phyloP scores from a whole-genome alignment of 2,329 filamentous ascomycete genomes.

The Grosmannia serpens region DNA sequence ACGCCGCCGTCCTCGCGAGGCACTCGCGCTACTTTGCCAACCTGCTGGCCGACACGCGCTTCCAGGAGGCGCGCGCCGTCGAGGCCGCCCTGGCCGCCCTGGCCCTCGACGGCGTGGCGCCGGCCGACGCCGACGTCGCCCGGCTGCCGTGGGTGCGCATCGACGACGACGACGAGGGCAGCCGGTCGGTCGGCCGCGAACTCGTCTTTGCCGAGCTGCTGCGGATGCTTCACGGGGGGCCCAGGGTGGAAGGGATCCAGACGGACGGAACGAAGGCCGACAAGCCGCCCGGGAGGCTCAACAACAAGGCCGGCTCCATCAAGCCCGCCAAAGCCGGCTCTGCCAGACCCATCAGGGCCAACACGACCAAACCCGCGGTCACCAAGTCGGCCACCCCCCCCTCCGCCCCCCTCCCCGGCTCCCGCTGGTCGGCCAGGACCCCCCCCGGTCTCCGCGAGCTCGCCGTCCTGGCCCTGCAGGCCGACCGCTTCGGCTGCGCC shows the following conservation, averaged over 20 bases:
- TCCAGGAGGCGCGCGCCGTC: conserved; percentile 50
- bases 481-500: conserved; percentile 62
- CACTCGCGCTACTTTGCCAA: conserved; percentile 60
- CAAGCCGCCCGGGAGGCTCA: background rate
- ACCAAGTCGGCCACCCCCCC: background rate
- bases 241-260: background rate
- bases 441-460: conserved; percentile 48
- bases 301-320: background rate
- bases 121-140: conserved; percentile 31
- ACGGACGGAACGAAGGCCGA: background rate
- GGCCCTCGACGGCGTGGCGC: conserved; percentile 30
- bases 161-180: conserved; percentile 57
- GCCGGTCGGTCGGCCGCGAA: conserved; percentile 47
- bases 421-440: conserved; percentile 19
- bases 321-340: background rate
- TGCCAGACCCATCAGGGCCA: background rate
- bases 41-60: conserved; percentile 50
- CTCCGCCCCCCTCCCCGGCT: background rate
- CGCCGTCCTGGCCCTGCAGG: conserved; percentile 56
- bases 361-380: no score
- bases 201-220: conserved; percentile 56
- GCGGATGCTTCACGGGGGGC: conserved; percentile 46
- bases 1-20: conserved; percentile 41
- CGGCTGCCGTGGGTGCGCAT: conserved; percentile 55
- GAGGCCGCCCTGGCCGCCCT: conserved; percentile 39